A percentile compares a stretch with the other conserved stretches of the same genome.
These are phyloP conservation scores for Claviceps sp. DNA, from an alignment of 2,329 filamentous ascomycete genomes.

Conservation along the genomic window DNA sequence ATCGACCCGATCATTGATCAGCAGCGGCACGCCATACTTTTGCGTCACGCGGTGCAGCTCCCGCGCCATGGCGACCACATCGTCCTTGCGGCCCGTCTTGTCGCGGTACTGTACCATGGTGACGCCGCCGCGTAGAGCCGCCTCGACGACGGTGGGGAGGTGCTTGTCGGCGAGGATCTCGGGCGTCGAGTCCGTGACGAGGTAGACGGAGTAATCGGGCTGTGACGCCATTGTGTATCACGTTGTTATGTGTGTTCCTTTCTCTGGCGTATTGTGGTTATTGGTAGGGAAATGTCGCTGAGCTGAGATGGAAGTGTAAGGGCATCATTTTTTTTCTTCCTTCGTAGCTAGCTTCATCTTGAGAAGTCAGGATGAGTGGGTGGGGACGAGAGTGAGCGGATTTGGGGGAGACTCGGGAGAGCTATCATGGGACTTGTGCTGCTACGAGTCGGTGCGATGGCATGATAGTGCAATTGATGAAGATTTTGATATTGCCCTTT, in stretches of 20 bases:
- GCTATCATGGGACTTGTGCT: background rate
- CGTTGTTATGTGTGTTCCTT: background rate
- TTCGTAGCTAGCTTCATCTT: background rate
- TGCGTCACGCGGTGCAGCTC: slow-evolving; percentile 59
- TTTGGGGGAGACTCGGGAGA: background rate
- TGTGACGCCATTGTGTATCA: background rate
- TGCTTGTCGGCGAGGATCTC: slow-evolving; percentile 62
- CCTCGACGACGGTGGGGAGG: slow-evolving; percentile 59
- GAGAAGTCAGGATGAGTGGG: background rate
- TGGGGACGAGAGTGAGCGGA: background rate
- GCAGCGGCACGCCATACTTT: slow-evolving; percentile 56
- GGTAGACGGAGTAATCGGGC: slow-evolving; percentile 70
- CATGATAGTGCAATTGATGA: too few relatives aligned
- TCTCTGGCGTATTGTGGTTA: background rate
- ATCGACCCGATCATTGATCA: slow-evolving; percentile 89
- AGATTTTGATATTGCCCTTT: too few relatives aligned
- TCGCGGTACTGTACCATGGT: slow-evolving; percentile 85
- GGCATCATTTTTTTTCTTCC: background rate
- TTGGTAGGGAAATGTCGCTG: too few relatives aligned
- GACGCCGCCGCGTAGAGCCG: slow-evolving; percentile 64
- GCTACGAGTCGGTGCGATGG: background rate
- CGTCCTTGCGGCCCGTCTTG: slow-evolving; percentile 64
- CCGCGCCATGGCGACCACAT: slow-evolving; percentile 56
- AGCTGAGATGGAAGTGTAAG: background rate
- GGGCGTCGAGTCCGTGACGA: slow-evolving; percentile 88